Conservation (phyloP, 1,284 basidiomycete species). For the Rhodotorula sp. region DNA sequence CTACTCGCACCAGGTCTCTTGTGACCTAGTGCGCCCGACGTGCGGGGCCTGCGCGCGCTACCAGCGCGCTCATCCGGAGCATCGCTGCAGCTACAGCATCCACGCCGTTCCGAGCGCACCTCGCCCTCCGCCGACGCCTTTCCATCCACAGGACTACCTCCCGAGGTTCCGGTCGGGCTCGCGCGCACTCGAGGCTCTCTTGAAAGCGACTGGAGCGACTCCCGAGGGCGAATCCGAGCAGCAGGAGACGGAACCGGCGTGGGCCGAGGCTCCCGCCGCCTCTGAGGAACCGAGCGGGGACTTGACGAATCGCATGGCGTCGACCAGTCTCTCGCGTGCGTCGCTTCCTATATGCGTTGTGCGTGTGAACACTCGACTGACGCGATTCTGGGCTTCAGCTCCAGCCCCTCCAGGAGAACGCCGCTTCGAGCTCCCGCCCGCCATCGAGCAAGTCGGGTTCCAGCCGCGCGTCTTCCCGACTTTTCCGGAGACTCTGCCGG, state of each 20-base stretch:
- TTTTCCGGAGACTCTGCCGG: neutral
- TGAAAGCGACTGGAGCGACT: neutral
- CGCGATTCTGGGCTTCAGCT: neutral
- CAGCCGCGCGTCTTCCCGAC: neutral
- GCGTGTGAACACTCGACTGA: neutral
- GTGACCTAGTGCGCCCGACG: slow-evolving; percentile 6
- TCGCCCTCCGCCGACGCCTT: neutral
- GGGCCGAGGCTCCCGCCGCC: neutral
- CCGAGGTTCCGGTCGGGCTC: neutral
- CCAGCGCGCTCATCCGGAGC: neutral
- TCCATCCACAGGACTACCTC: neutral
- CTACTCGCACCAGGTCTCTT: slow-evolving; percentile 8
- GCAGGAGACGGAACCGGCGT: neutral
- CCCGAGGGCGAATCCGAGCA: neutral
- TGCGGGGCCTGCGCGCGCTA: slow-evolving; percentile 14
- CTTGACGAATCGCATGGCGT: neutral
- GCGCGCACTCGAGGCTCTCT: neutral
- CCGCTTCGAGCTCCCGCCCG: neutral
- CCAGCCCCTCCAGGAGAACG: neutral
- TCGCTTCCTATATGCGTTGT: neutral
- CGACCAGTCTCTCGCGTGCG: neutral
- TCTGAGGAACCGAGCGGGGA: neutral
- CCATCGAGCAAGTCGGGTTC: neutral
- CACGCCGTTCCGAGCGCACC: neutral
- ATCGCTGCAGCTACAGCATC: neutral